Base-by-base conservation (phyloP, 495 filamentous ascomycete genomes). In the Podospora appendiculata region DNA sequence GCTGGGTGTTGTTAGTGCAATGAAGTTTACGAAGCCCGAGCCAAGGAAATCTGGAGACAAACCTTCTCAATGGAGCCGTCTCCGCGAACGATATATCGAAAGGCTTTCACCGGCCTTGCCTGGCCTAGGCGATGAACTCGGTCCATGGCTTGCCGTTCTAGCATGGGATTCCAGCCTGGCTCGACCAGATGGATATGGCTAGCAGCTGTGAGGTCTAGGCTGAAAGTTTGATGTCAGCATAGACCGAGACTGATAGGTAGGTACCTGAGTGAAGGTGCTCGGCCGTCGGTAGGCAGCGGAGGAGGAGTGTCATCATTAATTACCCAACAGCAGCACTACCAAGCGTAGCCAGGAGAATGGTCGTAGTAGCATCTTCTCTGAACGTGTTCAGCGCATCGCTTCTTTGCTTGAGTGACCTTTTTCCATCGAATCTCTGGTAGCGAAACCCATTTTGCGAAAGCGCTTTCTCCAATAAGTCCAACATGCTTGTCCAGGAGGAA, bases 131-230 rank as follows among this genome's bases (percentile, higher is more conserved):
- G 58, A 32, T 65, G 42, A 14, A 61, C 56, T 41, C 72, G 60
- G 8, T 58, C 65, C 16, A 72, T 62, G 4, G 73, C 73, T 54
- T 76, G 73, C 12, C 62, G 56, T 43, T 76, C 72, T 1, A 74
- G 56, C 25, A 61, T 61, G 12, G 73, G 73, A 47, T 76, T 75
- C 72, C 70, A 76, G 50, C 73, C 63, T 11, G 70, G 71, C 32
- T 77, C 71, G 25, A 74, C 52, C 34, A 74, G 60, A 48, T 67
- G 58, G 32, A 77, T 58, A 2, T 61, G 69, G 19, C 57, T 68
- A 8, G 70, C 70, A 0, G 58, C 51, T 5, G 67, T 61, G 16
- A 76, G 61, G 47, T 74, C 73, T 1, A 51, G 41, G 17, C 48
- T 51, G 40, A n/a, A n/a, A n/a, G n/a, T n/a, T n/a, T n/a, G n/a